Percentiles rank a stretch among this genome's conserved stretches.
phyloP scores from a whole-genome alignment of 1,284 basidiomycete genomes.

The Naganishia sp. region DNA sequence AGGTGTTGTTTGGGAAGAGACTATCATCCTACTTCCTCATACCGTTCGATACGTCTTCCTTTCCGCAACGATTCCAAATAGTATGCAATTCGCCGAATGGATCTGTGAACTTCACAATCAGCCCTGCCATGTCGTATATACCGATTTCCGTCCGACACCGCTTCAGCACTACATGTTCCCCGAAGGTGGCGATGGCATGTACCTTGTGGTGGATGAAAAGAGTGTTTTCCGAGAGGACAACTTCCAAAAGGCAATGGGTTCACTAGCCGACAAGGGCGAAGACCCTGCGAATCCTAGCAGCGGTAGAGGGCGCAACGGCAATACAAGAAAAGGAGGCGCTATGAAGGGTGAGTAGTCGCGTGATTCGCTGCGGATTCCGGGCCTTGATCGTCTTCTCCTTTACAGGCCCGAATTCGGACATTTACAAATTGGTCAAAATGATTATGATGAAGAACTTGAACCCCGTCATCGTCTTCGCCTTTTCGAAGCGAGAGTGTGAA shows the following conservation, averaged over 20 bases:
- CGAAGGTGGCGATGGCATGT: slow-evolving; percentile 92
- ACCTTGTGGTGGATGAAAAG: slow-evolving; percentile 96
- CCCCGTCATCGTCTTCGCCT: slow-evolving; percentile 98
- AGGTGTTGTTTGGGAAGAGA: slow-evolving; percentile 69
- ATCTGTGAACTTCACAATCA: slow-evolving; percentile 96
- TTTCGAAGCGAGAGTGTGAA: slow-evolving; percentile 98
- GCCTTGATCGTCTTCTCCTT: slow-evolving; percentile 37
- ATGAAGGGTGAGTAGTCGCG: slow-evolving; percentile 70
- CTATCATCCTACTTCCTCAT: slow-evolving; percentile 95
- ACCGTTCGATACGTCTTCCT: slow-evolving; percentile 97
- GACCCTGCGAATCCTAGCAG: slow-evolving; percentile 82
- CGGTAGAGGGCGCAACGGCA: slow-evolving; percentile 83
- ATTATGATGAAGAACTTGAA: slow-evolving; percentile 98
- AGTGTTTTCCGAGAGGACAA: slow-evolving; percentile 96
- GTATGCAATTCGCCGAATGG: slow-evolving; percentile 99
- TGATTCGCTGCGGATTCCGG: not conserved
- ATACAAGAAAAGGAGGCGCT: slow-evolving; percentile 84
- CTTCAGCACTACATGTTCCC: slow-evolving; percentile 99
- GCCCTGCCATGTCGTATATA: slow-evolving; percentile 99
- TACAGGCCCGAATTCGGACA: slow-evolving; percentile 76
- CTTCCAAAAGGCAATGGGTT: slow-evolving; percentile 97
- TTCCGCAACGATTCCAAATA: slow-evolving; percentile 99
- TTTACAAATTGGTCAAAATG: slow-evolving; percentile 98
- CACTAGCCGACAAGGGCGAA: slow-evolving; percentile 82
- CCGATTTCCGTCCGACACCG: slow-evolving; percentile 97